Evolutionary conservation across 305 asterid genomes (phyloP), one percentile per base, ranked within the genome.

Genomic region (Fraxinus dipetala): DNA sequence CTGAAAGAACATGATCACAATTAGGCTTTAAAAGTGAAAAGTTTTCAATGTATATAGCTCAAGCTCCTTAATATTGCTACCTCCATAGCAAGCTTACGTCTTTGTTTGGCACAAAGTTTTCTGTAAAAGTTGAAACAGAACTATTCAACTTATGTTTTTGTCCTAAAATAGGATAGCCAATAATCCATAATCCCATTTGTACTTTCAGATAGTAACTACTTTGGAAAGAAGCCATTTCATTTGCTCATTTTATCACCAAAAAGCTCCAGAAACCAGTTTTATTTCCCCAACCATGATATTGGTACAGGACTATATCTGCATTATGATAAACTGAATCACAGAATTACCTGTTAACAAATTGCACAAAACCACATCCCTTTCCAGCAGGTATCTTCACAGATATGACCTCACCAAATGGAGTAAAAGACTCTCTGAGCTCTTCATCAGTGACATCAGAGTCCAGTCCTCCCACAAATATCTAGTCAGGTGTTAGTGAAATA

Each of bases 351-450:
- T 85, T 88, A 26, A 91, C 90, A 80, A 90, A 92, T 88, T 96
- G 99, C 48, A 96, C 98, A 80, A 96, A 96, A 75, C 99, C 99
- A 69, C 99, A 96, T 76, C 99, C 97, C 88, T 96, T 96, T 84
- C 98, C 98, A 79, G 90, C 88, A 51, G 99, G 98, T 77, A 96
- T 94, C 87, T 96, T 96, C 79, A 94, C 96, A 59, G 98, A 93
- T 82, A 91, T 75, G 76, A 96, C 93, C 84, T 94, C 97, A 48
- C 99, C 99, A 86, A 85, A 92, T 79, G 95, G 92, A 83, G 86
- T 79, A 82, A 96, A 96, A 78, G 96, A 83, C 83, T 88, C 92
- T 79, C 92, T 91, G 77, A 96, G 93, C 73, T 92, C 96, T 77
- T 93, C 99, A 80, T 96, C 99, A 18, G 92, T 90, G 80, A 93